Evolutionary conservation across 192 early-diverging fungal genomes (phyloP), one percentile per base, ranked within the genome.

Genomic region (Chytriomyces confervae): DNA sequence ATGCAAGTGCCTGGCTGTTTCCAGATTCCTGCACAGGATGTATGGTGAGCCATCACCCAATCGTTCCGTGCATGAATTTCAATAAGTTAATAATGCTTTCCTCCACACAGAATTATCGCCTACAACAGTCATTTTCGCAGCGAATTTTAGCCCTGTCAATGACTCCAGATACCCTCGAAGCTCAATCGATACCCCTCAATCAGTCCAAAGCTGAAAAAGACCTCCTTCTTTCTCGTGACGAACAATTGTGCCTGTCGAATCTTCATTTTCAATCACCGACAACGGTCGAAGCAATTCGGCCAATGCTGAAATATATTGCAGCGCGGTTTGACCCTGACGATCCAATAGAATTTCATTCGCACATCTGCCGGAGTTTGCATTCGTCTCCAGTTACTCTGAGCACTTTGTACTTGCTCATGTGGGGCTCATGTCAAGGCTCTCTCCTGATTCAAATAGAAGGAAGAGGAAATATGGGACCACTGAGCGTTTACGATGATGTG

Each of bases 281-380:
- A 43, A 62, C 18, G 18, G 24, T 74, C 20, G 72, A 63, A 20
- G 72, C 46, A 5, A 11, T 74, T 11, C 61, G 46, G 47, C 62
- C 72, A 6, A 63, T 74, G 72, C 61, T 74, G 18, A 36, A 36
- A 20, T 48, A 63, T 44, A 63, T 74, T 63, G 72, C 72, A 27
- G 36, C 44, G 5, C 72, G 62, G 13, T 27, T 63, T 61, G 45
- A 61, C 43, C 61, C 57, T 10, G 62, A 74, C n/a, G 61, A 63
- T 48, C 60, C 45, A 3, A 10, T 46, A n/a, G 29, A 63, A 18
- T 11, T 16, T 18, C 72, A 74, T 45, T 20, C 10, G 61, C 57
- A 44, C 9, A 1, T 13, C 6, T 74, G 72, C 46, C 57, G 53
- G 7, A 46, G 44, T 27, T 45, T 74, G 10, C 61, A 63, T 63